Evolutionary conservation across 495 filamentous ascomycete genomes (phyloP), one percentile per base, ranked within the genome.

Genomic region (Lepidopterella palustris): DNA sequence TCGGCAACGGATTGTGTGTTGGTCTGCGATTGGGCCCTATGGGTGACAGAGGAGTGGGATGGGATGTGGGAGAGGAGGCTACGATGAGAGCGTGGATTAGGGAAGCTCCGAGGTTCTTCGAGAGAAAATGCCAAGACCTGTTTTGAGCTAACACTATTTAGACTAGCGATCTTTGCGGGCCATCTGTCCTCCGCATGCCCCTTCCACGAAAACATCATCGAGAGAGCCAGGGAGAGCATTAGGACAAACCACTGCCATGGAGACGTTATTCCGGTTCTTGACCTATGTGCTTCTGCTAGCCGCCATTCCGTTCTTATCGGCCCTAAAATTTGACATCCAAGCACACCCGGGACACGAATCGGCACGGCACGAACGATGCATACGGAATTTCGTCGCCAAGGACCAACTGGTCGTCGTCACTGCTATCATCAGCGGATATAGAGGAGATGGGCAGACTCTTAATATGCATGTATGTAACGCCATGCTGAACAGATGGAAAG

Each of bases 331-430:
- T 80, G 95, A 98, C 64, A 80, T 98, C 55, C 72, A 82, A 66
- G 90, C 93, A 13, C 77, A 83, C 57, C 79, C 77, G 18, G 76
- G 73, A 60, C 79, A 83, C 69, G 81, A 76, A 39, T 69, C 69
- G 9, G 78, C 72, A 77, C 79, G 83, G 69, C 79, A 82, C 54
- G 85, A 89, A 72, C 82, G 95, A 81, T 98, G 93, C 77, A 90
- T 98, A 73, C 85, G 95, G 67, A 98, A 98, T 76, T 97, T 97
- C 71, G 92, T 97, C 57, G 78, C 84, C 52, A 89, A 85, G 73
- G 91, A 96, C 72, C 95, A 92, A 55, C 78, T 98, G 59, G 93
- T 98, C n/a, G 92, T 97, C 5, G 93, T 98, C n/a, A 97, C 93
- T 32, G 88, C 92, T 54, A 96, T 85, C 54, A 82, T 95, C 13